phyloP scores from a whole-genome alignment of 2,329 filamentous ascomycete genomes.

The Tolypocladium nubicola region DNA sequence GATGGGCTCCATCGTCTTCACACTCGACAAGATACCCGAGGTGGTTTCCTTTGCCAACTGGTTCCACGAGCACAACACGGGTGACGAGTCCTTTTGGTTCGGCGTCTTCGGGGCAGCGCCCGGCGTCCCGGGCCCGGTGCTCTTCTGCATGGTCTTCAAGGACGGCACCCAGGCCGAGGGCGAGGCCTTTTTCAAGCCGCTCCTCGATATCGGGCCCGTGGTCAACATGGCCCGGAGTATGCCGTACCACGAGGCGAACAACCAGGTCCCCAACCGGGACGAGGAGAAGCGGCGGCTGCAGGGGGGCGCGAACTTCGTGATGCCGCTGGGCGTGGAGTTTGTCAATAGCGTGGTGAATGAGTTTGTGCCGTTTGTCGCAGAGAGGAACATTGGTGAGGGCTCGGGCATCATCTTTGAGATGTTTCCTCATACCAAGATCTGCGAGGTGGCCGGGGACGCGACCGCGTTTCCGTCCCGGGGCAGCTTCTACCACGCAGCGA shows the following conservation, averaged over 20 bases:
- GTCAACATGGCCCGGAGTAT: slow-evolving; percentile 23
- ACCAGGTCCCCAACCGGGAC: slow-evolving; percentile 16
- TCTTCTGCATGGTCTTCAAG: slow-evolving; percentile 5
- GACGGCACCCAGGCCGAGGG: slow-evolving; percentile 22
- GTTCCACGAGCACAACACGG: slow-evolving; percentile 15
- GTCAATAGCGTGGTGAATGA: slow-evolving; percentile 14
- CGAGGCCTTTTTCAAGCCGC: slow-evolving; percentile 18
- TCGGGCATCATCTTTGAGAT: slow-evolving; percentile 25
- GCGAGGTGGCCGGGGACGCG: slow-evolving; percentile 19
- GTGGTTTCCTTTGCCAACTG: slow-evolving; percentile 19
- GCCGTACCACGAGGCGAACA: slow-evolving; percentile 28
- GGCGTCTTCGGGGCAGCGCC: slow-evolving; percentile 20
- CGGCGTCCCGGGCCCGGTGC: background rate
- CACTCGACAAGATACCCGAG: slow-evolving; percentile 12
- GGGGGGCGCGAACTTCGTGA: slow-evolving; percentile 29
- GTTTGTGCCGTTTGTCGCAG: slow-evolving; percentile 16
- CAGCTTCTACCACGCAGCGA: slow-evolving; percentile 30
- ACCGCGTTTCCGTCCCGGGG: slow-evolving; percentile 36
- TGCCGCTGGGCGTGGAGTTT: slow-evolving; percentile 23
- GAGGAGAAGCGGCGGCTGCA: slow-evolving; percentile 20
- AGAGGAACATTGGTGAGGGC: slow-evolving; percentile 9
- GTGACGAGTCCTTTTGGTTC: slow-evolving; percentile 9
- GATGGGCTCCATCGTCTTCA: slow-evolving; percentile 16
- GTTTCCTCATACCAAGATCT: slow-evolving; percentile 18
- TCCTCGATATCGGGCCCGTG: slow-evolving; percentile 24